Percentiles rank a stretch among this genome's conserved stretches.
phyloP scores from a whole-genome alignment of 306 rosid species.

The Comarum palustre region DNA sequence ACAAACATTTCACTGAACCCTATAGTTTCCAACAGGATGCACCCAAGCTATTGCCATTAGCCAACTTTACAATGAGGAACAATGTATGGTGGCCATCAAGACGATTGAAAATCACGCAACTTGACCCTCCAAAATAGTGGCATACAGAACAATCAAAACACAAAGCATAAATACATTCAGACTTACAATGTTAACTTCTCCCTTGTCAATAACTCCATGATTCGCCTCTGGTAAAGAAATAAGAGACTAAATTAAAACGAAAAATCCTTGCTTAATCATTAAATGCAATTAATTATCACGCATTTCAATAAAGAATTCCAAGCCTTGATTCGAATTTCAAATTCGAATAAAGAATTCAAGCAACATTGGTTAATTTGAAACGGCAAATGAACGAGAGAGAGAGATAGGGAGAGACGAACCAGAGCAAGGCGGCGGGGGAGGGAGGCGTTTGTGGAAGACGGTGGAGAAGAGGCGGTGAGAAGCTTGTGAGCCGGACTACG shows the following conservation, averaged over 20 bases:
- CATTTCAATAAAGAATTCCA: neutral
- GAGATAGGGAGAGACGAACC: neutral
- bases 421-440: constrained; percentile 28
- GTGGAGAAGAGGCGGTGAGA: constrained; percentile 63
- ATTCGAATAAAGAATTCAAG: neutral
- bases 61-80: too few species aligned
- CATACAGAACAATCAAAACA: neutral
- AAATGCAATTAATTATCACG: neutral
- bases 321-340: neutral
- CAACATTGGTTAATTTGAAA: too few species aligned
- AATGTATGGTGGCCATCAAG: too few species aligned
- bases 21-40: too few species aligned
- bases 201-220: constrained; percentile 33
- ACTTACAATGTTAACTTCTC: constrained; percentile 53
- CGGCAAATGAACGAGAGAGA: too few species aligned
- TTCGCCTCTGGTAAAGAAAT: constrained; percentile 36
- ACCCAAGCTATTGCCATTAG: too few species aligned
- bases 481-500: constrained; percentile 91
- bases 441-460: constrained; percentile 74
- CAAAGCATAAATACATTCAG: neutral
- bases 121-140: neutral
- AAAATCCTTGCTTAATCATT: too few species aligned
- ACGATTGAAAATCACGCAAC: too few species aligned
- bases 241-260: neutral
- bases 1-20: too few species aligned